Base-by-base conservation (phyloP, 495 filamentous ascomycete species). In the Aspergillus coremiiformis region DNA sequence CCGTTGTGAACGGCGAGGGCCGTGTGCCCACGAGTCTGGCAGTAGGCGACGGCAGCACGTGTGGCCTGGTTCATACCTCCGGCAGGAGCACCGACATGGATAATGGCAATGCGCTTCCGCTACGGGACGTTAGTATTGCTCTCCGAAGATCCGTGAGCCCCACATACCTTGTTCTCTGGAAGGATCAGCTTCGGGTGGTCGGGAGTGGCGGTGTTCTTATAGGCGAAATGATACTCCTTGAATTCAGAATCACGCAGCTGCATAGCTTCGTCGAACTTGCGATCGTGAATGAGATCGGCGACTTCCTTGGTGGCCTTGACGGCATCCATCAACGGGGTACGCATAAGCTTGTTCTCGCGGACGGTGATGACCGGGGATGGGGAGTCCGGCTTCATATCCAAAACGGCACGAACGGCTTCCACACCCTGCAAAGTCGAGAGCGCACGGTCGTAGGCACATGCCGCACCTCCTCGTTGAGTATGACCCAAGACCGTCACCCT, bases 11-110 rank as follows among this genome's bases (percentile, higher is more conserved):
- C 87, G 7, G 91, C 90, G 55, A 96, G 61, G 1, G 94, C 86
- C 29, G 86, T 88, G 64, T 99, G 94, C 5, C 94, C 94, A 50
- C 92, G 84, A n/a, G 86, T 85, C 27, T 94, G 68, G 64, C 92
- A 97, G 73, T 96, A 99, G n/a, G 89, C 88, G 10, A 96, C 90
- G 10, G 89, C 93, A 15, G 90, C 93, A 47, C 94, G 84, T 15
- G 95, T 95, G 19, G 94, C 92, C 39, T 91, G 89, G 70, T 99
- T 99, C 84, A 99, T 96, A 64, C 94, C 94, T 61, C 93, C 94
- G n/a, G 94, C 94, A 5, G 94, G 94, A 23, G 94, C 94, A 57
- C 94, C 94, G 51, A 98, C 90, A 61, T 99, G 95, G 64, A 99
- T 86, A 55, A 97, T 92, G 6, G 86, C 93, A 59, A 99, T 89